These are phyloP conservation scores for Ganoderma resinaceum DNA, from an alignment of 1,284 basidiomycete genomes.

Conservation along the genomic window DNA sequence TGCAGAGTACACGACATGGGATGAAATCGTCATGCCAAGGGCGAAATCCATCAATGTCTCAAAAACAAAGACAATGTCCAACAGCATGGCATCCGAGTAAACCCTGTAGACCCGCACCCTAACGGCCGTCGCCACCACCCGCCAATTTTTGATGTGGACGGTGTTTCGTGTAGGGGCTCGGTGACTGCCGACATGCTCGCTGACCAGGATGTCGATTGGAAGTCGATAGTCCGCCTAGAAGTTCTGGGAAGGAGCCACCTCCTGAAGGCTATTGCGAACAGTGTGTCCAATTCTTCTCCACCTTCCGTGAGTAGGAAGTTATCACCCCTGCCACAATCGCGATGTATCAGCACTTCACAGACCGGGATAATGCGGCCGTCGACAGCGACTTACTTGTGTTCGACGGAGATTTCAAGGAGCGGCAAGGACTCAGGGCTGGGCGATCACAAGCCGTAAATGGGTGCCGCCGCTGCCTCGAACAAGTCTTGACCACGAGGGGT, in stretches of 20 bases:
- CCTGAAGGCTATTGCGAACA: not conserved
- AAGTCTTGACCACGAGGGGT: conserved; percentile 7
- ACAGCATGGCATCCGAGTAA: too few species aligned
- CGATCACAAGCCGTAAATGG: not conserved
- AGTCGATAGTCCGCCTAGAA: not conserved
- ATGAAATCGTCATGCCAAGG: conserved; percentile 5
- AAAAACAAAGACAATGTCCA: not conserved
- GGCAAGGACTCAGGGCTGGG: not conserved
- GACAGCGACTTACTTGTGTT: not conserved
- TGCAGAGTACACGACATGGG: not conserved
- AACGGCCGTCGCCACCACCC: not conserved
- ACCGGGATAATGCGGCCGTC: not conserved
- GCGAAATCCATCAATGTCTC: not conserved
- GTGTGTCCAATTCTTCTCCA: not conserved
- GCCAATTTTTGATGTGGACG: not conserved
- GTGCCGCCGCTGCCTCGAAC: not conserved
- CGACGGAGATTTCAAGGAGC: not conserved
- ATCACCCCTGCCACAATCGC: not conserved
- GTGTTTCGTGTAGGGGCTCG: not conserved
- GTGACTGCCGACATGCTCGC: not conserved
- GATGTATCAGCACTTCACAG: not conserved
- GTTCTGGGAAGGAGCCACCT: not conserved
- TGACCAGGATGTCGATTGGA: not conserved
- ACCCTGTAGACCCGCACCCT: not conserved
- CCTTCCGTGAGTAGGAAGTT: not conserved